A percentile compares a stretch with the other conserved stretches of the same genome.
These are phyloP conservation scores for Blastobotrys raffinosifermentans DNA, from an alignment of 1,139 yeast genomes.

Conservation along the genomic window DNA sequence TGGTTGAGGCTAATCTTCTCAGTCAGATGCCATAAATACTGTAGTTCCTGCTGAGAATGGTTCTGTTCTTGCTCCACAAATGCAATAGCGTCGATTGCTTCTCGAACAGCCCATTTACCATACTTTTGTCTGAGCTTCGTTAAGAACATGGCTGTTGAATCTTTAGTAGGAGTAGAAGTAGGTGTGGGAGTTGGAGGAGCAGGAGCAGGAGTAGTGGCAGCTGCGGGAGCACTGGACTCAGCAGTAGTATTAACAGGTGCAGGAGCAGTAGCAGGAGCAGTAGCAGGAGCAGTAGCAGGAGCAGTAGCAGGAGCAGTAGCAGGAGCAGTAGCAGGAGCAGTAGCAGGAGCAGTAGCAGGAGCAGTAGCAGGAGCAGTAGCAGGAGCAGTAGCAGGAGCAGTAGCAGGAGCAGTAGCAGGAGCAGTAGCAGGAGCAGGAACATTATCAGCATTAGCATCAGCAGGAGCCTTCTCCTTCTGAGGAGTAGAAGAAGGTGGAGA, in stretches of 20 bases:
- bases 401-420: too few relatives aligned
- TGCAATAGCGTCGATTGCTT: constrained; percentile 4
- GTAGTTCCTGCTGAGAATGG: constrained; percentile 3
- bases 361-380: too few relatives aligned
- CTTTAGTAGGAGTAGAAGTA: not conserved
- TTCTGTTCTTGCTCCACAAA: not conserved
- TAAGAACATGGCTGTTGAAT: too few relatives aligned
- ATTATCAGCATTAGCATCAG: too few relatives aligned
- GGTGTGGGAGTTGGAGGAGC: constrained; percentile 3
- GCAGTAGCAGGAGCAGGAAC: too few relatives aligned
- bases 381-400: too few relatives aligned
- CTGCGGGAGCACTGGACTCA: constrained; percentile 1
- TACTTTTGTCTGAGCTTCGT: constrained; percentile 1
- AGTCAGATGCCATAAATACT: constrained; percentile 4
- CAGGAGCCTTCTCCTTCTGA: too few relatives aligned
- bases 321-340: constrained; percentile 7
- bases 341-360: constrained; percentile 13
- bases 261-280: constrained; percentile 1
- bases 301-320: not conserved
- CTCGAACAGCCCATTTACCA: constrained; percentile 3
- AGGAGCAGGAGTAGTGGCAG: constrained; percentile 1
- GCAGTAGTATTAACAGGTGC: constrained; percentile 4
- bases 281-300: not conserved
- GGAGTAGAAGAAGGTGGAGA: too few relatives aligned
- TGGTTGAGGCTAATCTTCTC: constrained; percentile 3